These are phyloP conservation scores for Kentomonas sorsogonicus DNA, from an alignment of 208 protist species.

Conservation along the genomic window DNA sequence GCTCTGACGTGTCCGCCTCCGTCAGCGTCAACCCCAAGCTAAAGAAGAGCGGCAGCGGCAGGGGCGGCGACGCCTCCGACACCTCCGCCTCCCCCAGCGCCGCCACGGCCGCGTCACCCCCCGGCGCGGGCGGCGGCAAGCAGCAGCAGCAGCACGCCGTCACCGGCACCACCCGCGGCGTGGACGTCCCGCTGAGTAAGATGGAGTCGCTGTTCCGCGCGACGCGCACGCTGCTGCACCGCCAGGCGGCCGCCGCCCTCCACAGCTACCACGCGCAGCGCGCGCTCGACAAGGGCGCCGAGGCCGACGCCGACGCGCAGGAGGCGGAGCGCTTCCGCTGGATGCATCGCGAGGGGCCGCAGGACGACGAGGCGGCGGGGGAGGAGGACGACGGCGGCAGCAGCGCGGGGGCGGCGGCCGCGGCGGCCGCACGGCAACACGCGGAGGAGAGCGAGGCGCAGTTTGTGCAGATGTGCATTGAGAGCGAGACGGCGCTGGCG, in stretches of 20 bases:
- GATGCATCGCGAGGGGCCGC: not conserved
- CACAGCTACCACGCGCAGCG: slow-evolving; percentile 19
- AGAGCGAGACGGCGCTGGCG: slow-evolving; percentile 22
- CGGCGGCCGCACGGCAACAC: not conserved
- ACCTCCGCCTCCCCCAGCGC: too few relatives aligned
- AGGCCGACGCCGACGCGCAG: not conserved
- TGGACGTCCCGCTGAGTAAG: slow-evolving; percentile 24
- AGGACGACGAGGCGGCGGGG: not conserved
- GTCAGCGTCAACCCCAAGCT: slow-evolving; percentile 17
- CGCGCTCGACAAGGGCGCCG: not conserved
- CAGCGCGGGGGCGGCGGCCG: not conserved
- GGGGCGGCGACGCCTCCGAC: not conserved
- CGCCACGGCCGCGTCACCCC: too few relatives aligned
- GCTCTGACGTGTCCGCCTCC: slow-evolving; percentile 10
- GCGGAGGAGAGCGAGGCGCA: slow-evolving; percentile 9
- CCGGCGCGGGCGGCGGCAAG: slow-evolving; percentile 10
- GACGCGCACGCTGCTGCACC: slow-evolving; percentile 37
- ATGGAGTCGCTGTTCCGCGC: slow-evolving; percentile 46
- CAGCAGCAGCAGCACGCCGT: slow-evolving; percentile 9
- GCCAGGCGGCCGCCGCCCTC: slow-evolving; percentile 22
- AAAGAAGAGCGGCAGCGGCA: not conserved
- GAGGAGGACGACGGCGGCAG: too few relatives aligned
- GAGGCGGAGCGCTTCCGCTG: not conserved
- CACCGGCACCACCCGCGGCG: slow-evolving; percentile 8
- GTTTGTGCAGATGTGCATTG: slow-evolving; percentile 17